These are phyloP conservation scores for Paecilomyces dactylethromorphus DNA, from an alignment of 2,329 filamentous ascomycete species.

Conservation along the genomic window DNA sequence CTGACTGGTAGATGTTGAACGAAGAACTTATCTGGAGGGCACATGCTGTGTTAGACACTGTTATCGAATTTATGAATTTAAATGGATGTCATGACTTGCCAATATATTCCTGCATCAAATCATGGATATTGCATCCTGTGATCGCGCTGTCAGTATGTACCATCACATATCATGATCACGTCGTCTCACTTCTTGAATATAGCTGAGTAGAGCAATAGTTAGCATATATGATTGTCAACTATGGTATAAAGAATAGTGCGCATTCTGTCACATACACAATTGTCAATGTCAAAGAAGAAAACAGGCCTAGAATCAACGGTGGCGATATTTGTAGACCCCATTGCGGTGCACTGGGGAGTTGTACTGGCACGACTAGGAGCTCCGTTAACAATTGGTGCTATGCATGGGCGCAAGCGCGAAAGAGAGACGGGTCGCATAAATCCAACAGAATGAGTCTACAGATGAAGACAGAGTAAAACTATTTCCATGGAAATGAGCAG, in stretches of 20 bases:
- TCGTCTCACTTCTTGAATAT: constrained; percentile 70
- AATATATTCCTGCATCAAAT: constrained; percentile 83
- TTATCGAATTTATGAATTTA: background rate
- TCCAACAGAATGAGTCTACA: background rate
- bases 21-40: constrained; percentile 50
- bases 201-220: constrained; percentile 44
- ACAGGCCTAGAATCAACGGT: constrained; percentile 43
- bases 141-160: constrained; percentile 7
- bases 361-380: background rate
- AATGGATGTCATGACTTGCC: constrained; percentile 24
- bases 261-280: constrained; percentile 58
- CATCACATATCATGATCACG: background rate
- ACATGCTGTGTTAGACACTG: background rate
- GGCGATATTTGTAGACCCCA: background rate
- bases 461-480: background rate
- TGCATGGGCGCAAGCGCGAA: background rate
- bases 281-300: constrained; percentile 91
- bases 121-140: constrained; percentile 69
- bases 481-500: background rate
- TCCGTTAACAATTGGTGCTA: background rate
- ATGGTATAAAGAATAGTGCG: background rate
- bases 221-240: background rate
- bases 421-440: constrained; percentile 1
- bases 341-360: background rate
- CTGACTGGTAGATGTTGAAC: constrained; percentile 65